Base-by-base conservation (phyloP, 1,139 yeast species). In the Schwanniomyces etchellsii region DNA sequence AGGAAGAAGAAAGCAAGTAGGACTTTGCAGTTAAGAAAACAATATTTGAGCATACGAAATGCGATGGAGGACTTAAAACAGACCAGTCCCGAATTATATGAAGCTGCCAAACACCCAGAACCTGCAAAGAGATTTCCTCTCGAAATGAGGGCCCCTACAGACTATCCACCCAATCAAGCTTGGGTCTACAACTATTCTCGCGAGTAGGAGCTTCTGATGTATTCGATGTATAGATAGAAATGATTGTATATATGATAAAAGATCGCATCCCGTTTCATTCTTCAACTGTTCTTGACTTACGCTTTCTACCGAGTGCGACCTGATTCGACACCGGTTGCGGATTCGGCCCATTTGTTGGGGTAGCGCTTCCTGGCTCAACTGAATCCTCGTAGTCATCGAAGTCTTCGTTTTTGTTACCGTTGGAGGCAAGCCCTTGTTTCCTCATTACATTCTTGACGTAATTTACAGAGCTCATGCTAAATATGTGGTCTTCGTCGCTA, bases 81-180 rank as follows among this genome's bases (percentile, higher is more conserved):
- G 9, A 37, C 61, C 16, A 59, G 58, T 40, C 72, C 77, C 0
- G 61, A 57, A 36, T 61, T 82, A 37, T 75, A 55, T 40, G 70
- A 68, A 37, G 68, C 69, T 24, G 79, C 81, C 23, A 70, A 67
- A 47, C 50, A 52, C 20, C 55, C 61, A 32, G 73, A 75, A 38
- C 50, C 52, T 25, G 66, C 67, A 36, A 72, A 70, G 41, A 64
- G 77, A 45, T 82, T 79, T 51, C 91, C 93, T 5, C 54, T 81
- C 47, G 96, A 89, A 47, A 56, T 86, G 61, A 74, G 94, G 50
- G 76, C 84, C 4, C 97, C 98, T 20, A 83, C 95, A 1, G 94
- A 88, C 34, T 85, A 67, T 39, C 98, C 98, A n/a, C 82, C 97
- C 24, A 77, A 75, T 47, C 70, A 74, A 39, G 70, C 85, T 17